phyloP scores from a whole-genome alignment of 192 early-diverging fungal species.

The Dissophora ornata region DNA sequence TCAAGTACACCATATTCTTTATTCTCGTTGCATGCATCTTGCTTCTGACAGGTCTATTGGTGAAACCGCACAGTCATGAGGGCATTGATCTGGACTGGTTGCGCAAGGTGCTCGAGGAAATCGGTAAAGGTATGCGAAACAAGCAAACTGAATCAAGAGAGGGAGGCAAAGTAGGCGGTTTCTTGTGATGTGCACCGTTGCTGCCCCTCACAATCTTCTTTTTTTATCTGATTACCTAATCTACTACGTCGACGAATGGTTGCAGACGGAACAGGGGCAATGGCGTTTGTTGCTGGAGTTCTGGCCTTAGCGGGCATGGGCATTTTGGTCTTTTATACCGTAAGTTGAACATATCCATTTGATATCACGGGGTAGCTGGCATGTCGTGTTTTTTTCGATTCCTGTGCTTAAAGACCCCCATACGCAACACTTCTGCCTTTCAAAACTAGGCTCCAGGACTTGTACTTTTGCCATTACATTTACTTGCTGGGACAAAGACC shows the following conservation, averaged over 20 bases:
- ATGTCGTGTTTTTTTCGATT: no score
- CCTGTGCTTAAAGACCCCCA: no score
- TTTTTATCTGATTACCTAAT: background rate
- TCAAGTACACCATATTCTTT: slow-evolving; percentile 68
- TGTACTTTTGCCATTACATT: slow-evolving; percentile 32
- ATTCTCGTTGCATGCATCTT: slow-evolving; percentile 59
- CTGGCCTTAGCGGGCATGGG: slow-evolving; percentile 62
- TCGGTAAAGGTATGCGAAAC: slow-evolving; percentile 13
- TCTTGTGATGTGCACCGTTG: no score
- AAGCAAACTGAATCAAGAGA: no score
- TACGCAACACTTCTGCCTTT: no score
- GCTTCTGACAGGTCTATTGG: slow-evolving; percentile 59
- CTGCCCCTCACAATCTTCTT: background rate
- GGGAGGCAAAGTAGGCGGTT: no score
- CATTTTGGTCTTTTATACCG: slow-evolving; percentile 66
- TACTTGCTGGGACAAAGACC: slow-evolving; percentile 23
- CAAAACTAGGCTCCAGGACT: slow-evolving; percentile 37
- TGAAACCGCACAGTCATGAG: slow-evolving; percentile 40
- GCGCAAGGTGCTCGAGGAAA: background rate
- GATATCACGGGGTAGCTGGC: no score
- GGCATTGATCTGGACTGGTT: slow-evolving; percentile 26
- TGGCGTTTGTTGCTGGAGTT: slow-evolving; percentile 61
- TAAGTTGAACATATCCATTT: slow-evolving; percentile 25
- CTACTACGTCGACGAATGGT: no score
- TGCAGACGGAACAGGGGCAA: slow-evolving; percentile 26